Percentiles rank a stretch among this genome's conserved stretches.
These are phyloP conservation scores for Zasmidium citrigriseum DNA, from an alignment of 2,329 filamentous ascomycete species.

Conservation along the genomic window DNA sequence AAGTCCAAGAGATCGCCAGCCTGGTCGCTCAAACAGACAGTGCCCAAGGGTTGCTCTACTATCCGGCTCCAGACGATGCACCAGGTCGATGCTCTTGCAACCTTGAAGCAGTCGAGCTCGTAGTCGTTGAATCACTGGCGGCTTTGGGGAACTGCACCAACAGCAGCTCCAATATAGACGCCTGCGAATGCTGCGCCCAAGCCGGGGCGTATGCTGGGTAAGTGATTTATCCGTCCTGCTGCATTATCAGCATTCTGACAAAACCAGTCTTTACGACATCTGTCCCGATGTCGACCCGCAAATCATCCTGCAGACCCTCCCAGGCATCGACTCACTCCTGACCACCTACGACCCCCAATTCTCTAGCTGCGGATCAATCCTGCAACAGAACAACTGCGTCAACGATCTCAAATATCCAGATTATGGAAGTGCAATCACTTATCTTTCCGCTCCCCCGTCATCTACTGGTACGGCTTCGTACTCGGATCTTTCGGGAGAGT, in stretches of 20 bases:
- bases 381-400: neutral
- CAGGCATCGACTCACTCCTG: neutral
- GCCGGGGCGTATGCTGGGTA: neutral
- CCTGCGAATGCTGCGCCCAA: neutral
- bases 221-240: neutral
- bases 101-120: neutral
- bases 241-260: neutral
- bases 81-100: neutral
- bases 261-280: neutral
- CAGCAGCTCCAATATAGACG: neutral
- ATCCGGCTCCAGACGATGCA: neutral
- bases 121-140: neutral
- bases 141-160: neutral
- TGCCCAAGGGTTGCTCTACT: neutral
- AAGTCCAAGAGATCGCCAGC: neutral
- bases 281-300: neutral
- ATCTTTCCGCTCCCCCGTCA: neutral
- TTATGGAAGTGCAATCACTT: neutral
- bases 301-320: neutral
- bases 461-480: neutral
- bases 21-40: neutral
- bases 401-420: neutral
- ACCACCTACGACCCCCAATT: neutral
- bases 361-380: neutral
- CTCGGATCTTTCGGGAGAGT: neutral